These are phyloP conservation scores for Orbilia javanica DNA, from an alignment of 2,329 filamentous ascomycete genomes.

Conservation along the genomic window DNA sequence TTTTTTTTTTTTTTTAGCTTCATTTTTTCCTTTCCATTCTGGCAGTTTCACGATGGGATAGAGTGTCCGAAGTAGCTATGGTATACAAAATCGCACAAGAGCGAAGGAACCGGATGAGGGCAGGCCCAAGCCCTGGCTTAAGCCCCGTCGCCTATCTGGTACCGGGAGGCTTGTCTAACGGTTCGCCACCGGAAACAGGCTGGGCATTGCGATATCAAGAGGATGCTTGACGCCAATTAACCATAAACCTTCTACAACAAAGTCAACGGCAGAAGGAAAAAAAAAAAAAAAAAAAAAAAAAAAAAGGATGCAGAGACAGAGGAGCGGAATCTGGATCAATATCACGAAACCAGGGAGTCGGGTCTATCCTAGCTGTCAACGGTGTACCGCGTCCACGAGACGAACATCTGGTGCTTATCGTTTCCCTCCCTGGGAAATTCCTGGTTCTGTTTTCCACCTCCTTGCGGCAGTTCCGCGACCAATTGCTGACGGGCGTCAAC, in stretches of 20 bases:
- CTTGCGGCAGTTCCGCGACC: constrained; percentile 18
- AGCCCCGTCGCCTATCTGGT: constrained; percentile 6
- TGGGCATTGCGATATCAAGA: neutral
- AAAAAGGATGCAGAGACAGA: neutral
- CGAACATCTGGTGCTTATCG: neutral
- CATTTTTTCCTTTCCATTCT: neutral
- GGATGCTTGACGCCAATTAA: neutral
- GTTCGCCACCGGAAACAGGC: constrained; percentile 2
- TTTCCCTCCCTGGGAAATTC: neutral
- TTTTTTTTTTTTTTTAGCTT: neutral
- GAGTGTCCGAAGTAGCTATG: too few relatives aligned
- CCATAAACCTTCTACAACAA: neutral
- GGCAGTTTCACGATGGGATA: too few relatives aligned
- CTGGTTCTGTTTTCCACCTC: neutral
- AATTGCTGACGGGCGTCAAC: constrained; percentile 2
- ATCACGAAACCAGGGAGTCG: constrained; percentile 1
- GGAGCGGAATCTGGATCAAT: neutral
- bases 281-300: too few relatives aligned
- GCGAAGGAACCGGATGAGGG: neutral
- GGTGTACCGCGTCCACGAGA: neutral
- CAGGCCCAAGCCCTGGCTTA: constrained; percentile 16
- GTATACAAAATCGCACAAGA: neutral
- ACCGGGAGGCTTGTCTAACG: constrained; percentile 16
- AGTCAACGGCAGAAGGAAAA: too few relatives aligned
- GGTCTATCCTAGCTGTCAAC: neutral